Percentiles rank a stretch among this genome's conserved stretches.
phyloP scores from a whole-genome alignment of 2,329 filamentous ascomycete species.

The Aspergillus cejpii region DNA sequence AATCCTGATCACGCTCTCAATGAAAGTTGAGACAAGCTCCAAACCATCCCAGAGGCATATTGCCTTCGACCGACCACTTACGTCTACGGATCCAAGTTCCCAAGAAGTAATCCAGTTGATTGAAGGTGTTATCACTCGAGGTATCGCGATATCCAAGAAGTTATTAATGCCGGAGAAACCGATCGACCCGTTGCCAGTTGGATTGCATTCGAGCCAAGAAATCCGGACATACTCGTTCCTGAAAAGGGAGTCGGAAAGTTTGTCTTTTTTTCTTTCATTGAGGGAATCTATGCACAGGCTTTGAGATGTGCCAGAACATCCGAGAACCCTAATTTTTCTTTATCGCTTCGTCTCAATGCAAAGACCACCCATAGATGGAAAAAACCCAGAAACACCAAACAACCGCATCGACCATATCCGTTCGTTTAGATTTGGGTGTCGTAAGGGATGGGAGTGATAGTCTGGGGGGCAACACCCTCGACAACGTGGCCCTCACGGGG shows the following conservation, averaged over 20 bases:
- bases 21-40: no score
- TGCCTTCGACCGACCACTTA: background rate
- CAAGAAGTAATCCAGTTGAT: background rate
- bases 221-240: background rate
- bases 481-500: constrained; percentile 78
- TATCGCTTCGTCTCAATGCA: constrained; percentile 36
- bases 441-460: constrained; percentile 84
- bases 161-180: background rate
- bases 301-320: constrained; percentile 35
- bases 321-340: constrained; percentile 29
- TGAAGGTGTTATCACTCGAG: background rate
- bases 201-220: background rate
- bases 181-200: background rate
- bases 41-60: no score
- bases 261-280: constrained; percentile 40
- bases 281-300: constrained; percentile 42
- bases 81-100: background rate
- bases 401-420: constrained; percentile 33
- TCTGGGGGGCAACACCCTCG: constrained; percentile 83
- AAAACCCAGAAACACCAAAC: constrained; percentile 36
- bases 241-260: constrained; percentile 25
- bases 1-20: background rate
- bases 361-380: constrained; percentile 31
- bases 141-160: background rate
- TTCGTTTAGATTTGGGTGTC: constrained; percentile 89